These are phyloP conservation scores for Vachellia collinsii DNA, from an alignment of 306 rosid genomes.

Conservation along the genomic window DNA sequence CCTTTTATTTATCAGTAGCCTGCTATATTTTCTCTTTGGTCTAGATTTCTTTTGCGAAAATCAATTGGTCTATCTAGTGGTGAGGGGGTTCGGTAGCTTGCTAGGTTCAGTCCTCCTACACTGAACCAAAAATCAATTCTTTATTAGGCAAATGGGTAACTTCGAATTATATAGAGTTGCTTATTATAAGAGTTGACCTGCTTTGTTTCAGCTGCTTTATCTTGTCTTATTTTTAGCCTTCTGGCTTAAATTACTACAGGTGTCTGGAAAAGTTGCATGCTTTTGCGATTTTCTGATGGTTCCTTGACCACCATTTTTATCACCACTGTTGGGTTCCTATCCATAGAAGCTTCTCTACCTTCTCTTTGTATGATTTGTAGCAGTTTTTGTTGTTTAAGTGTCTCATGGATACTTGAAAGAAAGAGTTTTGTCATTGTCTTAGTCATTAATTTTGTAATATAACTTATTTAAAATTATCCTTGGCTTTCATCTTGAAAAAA, in stretches of 20 bases:
- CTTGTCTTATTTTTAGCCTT: conserved; percentile 14
- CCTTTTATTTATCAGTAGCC: too few species aligned
- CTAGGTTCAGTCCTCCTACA: too few species aligned
- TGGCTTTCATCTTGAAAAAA: background rate
- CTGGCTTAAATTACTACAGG: conserved; percentile 50
- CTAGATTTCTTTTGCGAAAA: too few species aligned
- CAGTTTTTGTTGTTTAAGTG: conserved; percentile 14
- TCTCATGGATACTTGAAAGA: background rate
- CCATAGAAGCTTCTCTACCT: background rate
- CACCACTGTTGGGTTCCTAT: conserved; percentile 76
- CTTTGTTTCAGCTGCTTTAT: conserved; percentile 14
- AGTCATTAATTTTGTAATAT: background rate
- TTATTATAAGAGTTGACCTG: background rate
- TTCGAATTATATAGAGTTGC: too few species aligned
- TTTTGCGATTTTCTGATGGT: conserved; percentile 85
- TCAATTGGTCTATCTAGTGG: too few species aligned
- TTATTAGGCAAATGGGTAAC: too few species aligned
- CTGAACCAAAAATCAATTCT: too few species aligned
- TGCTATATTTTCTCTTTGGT: too few species aligned
- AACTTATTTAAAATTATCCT: background rate
- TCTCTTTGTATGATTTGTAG: background rate
- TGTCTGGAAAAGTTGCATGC: conserved; percentile 86
- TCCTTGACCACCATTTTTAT: conserved; percentile 81
- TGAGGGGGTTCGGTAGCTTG: too few species aligned
- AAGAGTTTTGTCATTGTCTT: background rate